phyloP scores from a whole-genome alignment of 768 basidiomycete species.

The Russula emetica region DNA sequence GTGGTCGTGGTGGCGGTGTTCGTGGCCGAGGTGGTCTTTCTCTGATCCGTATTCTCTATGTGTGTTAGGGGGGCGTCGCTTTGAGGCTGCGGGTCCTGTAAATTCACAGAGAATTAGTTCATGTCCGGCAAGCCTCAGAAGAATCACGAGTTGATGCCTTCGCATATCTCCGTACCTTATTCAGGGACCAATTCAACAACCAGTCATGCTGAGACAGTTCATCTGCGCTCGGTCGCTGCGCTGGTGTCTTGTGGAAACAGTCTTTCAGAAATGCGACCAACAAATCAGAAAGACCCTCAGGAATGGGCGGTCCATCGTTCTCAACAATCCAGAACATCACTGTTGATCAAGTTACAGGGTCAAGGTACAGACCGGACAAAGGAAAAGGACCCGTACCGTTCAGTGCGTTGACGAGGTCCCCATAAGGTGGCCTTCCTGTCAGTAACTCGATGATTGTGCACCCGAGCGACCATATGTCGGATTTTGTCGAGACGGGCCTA shows the following conservation, averaged over 20 bases:
- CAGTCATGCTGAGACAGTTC: conserved; percentile 85
- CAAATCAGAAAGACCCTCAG: conserved; percentile 68
- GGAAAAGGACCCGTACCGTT: background rate
- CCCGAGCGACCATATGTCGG: background rate
- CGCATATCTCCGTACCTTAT: conserved; percentile 52
- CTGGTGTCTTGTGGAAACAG: conserved; percentile 89
- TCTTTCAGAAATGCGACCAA: conserved; percentile 72
- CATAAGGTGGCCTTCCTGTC: background rate
- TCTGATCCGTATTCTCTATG: background rate
- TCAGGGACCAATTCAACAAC: conserved; percentile 74
- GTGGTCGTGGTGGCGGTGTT: too few relatives aligned
- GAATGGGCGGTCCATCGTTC: conserved; percentile 82
- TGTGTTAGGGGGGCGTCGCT: background rate
- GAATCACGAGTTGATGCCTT: background rate
- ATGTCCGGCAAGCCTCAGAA: background rate
- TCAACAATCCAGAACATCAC: conserved; percentile 98
- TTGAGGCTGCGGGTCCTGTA: background rate
- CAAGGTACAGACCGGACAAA: background rate
- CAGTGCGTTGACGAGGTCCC: background rate
- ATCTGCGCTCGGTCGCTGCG: conserved; percentile 74
- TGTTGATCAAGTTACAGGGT: conserved; percentile 29
- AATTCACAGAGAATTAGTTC: background rate
- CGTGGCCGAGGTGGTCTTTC: background rate
- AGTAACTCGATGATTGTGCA: background rate
- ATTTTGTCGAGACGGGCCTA: background rate